These are phyloP conservation scores for Withania somnifera DNA, from an alignment of 305 asterid genomes.

Conservation along the genomic window DNA sequence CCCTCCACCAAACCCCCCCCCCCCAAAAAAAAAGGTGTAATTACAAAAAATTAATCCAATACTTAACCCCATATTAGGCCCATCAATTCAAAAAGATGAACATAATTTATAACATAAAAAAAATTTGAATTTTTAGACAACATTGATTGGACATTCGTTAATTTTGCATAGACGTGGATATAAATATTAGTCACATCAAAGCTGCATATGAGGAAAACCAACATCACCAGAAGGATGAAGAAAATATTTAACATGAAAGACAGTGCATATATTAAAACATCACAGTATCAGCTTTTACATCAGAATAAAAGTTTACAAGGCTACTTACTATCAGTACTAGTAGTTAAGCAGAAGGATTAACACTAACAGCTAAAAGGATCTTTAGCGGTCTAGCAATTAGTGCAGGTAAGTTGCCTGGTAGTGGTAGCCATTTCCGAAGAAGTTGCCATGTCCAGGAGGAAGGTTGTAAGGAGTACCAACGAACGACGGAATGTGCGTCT, in stretches of 20 bases:
- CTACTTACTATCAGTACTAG: conserved; percentile 28
- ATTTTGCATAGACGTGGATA: no score
- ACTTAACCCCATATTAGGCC: no score
- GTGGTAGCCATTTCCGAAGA: conserved; percentile 83
- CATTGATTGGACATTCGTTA: no score
- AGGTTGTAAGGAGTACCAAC: conserved; percentile 49
- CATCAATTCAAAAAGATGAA: no score
- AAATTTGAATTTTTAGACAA: no score
- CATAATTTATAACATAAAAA: no score
- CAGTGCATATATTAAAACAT: conserved; percentile 38
- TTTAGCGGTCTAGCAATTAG: conserved; percentile 66
- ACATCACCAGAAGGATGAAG: background rate
- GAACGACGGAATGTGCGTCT: conserved; percentile 47
- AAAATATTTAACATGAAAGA: conserved; percentile 25
- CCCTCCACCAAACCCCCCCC: no score
- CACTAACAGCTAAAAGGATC: conserved; percentile 62
- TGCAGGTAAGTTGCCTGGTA: conserved; percentile 92
- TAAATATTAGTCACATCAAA: no score
- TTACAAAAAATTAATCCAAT: no score
- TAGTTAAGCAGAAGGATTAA: conserved; percentile 42
- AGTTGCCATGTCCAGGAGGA: conserved; percentile 70
- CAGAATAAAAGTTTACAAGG: conserved; percentile 48
- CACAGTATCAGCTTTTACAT: conserved; percentile 62
- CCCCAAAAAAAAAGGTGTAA: no score
- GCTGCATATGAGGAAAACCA: background rate